Evolutionary conservation across 73 alveolate genomes (phyloP).

Genomic region (Paramecium sexaurelia): DNA sequence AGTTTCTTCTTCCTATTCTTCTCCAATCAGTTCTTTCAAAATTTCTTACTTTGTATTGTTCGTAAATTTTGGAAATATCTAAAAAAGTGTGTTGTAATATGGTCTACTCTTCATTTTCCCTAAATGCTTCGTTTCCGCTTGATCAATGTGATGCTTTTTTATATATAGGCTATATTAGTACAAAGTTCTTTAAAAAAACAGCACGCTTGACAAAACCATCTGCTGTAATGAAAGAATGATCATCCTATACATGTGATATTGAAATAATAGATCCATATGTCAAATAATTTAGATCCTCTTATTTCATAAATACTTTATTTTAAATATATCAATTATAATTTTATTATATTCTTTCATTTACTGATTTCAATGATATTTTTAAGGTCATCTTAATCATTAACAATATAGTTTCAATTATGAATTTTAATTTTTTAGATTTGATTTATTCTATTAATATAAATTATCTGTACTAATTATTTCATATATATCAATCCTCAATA

Average conservation of each 20-base stretch:
- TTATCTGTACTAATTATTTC: too few relatives aligned
- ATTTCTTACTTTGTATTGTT: constrained; percentile 51
- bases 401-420: too few relatives aligned
- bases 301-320: neutral
- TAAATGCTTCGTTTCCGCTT: neutral
- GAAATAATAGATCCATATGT: constrained; percentile 65
- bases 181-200: constrained; percentile 36
- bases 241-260: constrained; percentile 56
- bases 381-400: too few relatives aligned
- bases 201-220: constrained; percentile 51
- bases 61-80: constrained; percentile 65
- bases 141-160: constrained; percentile 23
- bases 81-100: constrained; percentile 39
- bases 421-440: too few relatives aligned
- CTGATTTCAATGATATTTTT: too few relatives aligned
- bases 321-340: neutral
- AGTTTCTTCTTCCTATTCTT: neutral
- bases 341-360: neutral
- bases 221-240: constrained; percentile 46
- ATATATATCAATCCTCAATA: too few relatives aligned
- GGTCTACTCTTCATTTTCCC: constrained; percentile 12
- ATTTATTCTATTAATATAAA: too few relatives aligned
- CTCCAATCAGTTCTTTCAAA: neutral
- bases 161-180: neutral
- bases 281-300: constrained; percentile 6